phyloP scores from a whole-genome alignment of 257 asterid genomes.

The Scutellaria barbata region DNA sequence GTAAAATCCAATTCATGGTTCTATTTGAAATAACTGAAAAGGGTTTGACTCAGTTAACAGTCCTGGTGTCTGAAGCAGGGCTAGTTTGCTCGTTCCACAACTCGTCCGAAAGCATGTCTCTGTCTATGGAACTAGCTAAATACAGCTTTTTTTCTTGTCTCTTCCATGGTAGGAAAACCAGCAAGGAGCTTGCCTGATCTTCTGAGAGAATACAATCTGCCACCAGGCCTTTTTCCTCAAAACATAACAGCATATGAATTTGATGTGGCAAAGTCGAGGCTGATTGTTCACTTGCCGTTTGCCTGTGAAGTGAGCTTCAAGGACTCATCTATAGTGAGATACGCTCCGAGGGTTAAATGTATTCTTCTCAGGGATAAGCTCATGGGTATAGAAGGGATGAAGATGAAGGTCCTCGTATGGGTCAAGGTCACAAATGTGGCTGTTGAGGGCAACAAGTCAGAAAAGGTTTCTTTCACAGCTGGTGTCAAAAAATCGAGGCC shows the following conservation, averaged over 20 bases:
- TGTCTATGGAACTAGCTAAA: background rate
- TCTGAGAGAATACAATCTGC: constrained; percentile 71
- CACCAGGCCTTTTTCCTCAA: constrained; percentile 70
- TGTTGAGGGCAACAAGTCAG: constrained; percentile 67
- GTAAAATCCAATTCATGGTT: background rate
- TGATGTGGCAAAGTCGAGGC: constrained; percentile 62
- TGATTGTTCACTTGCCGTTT: constrained; percentile 69
- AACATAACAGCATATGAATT: constrained; percentile 67
- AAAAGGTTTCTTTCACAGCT: constrained; percentile 71
- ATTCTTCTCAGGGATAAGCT: constrained; percentile 78
- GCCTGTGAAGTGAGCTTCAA: constrained; percentile 78
- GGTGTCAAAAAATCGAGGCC: constrained; percentile 84
- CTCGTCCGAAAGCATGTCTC: background rate
- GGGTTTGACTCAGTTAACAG: background rate
- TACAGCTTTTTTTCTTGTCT: background rate
- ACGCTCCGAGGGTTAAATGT: constrained; percentile 67
- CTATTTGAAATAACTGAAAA: background rate
- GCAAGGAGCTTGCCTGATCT: constrained; percentile 61
- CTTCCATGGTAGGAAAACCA: constrained; percentile 56
- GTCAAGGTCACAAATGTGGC: constrained; percentile 68
- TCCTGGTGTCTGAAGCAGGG: background rate
- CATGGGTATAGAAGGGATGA: constrained; percentile 78
- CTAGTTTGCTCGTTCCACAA: background rate
- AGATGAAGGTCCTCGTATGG: constrained; percentile 79
- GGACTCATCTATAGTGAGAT: constrained; percentile 65